These are phyloP conservation scores for Kalmusia sp. DNA, from an alignment of 2,329 filamentous ascomycete species.

Conservation along the genomic window DNA sequence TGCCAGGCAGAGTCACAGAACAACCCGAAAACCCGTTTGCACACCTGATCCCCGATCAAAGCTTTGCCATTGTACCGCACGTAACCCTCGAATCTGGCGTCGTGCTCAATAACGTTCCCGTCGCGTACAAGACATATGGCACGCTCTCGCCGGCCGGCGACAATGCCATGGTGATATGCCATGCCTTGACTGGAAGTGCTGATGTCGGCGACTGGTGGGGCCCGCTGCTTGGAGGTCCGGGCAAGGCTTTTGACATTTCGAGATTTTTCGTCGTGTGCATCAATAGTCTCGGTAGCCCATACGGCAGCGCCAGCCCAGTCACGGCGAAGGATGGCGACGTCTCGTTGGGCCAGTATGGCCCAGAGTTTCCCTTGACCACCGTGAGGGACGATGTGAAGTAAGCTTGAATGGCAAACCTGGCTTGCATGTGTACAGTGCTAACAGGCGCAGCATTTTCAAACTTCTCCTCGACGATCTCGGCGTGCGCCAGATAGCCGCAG, in stretches of 20 bases:
- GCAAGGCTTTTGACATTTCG: conserved; percentile 80
- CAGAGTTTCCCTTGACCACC: conserved; percentile 94
- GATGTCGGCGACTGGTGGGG: conserved; percentile 92
- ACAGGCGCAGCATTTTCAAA: conserved; percentile 70
- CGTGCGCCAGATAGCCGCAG: conserved; percentile 77
- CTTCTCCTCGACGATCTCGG: conserved; percentile 81
- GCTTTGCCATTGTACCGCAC: conserved; percentile 82
- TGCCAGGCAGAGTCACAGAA: conserved; percentile 47
- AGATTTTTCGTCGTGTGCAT: conserved; percentile 87
- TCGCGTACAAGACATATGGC: conserved; percentile 70
- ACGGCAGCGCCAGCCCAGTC: conserved; percentile 85
- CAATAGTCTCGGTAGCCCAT: conserved; percentile 85
- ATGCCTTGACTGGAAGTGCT: conserved; percentile 83
- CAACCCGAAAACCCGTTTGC: conserved; percentile 95
- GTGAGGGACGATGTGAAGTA: conserved; percentile 95
- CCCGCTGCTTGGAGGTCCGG: conserved; percentile 77
- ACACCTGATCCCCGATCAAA: conserved; percentile 84
- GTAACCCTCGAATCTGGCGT: conserved; percentile 95
- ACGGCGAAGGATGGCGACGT: conserved; percentile 85
- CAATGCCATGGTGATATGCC: conserved; percentile 75
- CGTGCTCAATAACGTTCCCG: conserved; percentile 75
- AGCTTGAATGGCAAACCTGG: conserved; percentile 41
- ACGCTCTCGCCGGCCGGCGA: conserved; percentile 62
- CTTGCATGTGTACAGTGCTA: conserved; percentile 10
- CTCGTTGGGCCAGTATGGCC: conserved; percentile 80